These are phyloP conservation scores for Capsicum pubescens DNA, from an alignment of 257 asterid genomes.

Conservation along the genomic window DNA sequence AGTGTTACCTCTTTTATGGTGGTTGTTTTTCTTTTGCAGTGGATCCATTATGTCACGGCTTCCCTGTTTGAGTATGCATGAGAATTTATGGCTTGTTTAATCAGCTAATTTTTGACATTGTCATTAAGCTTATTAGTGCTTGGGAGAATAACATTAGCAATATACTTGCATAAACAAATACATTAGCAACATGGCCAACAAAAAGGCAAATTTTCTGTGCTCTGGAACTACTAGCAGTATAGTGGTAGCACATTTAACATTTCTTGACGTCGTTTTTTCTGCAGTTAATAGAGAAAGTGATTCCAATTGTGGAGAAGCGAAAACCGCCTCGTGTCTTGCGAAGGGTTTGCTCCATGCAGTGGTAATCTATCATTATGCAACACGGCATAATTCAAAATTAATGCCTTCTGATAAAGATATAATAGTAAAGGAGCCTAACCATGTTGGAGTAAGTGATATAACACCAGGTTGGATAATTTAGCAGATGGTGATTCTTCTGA, in stretches of 20 bases:
- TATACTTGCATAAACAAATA: not conserved
- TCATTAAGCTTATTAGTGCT: not conserved
- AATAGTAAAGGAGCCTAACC: not conserved
- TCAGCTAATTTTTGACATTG: not conserved
- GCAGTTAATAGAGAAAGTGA: conserved; percentile 84
- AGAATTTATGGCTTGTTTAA: not conserved
- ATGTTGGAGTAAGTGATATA: conserved; percentile 18
- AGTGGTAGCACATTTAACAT: not conserved
- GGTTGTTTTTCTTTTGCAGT: not conserved
- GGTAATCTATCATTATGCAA: conserved; percentile 40
- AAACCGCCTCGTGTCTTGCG: conserved; percentile 56
- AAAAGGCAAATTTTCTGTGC: not conserved
- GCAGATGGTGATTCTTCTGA: conserved; percentile 9
- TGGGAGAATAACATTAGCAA: not conserved
- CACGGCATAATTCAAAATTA: conserved; percentile 30
- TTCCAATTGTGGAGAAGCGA: conserved; percentile 77
- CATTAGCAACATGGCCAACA: not conserved
- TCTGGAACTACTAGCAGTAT: conserved; percentile 1
- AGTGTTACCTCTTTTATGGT: not conserved
- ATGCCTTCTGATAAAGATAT: conserved; percentile 29
- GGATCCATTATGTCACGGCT: not conserved
- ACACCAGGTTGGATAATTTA: not conserved
- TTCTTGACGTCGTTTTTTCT: conserved; percentile 23
- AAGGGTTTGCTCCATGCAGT: conserved; percentile 57
- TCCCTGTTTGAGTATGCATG: conserved; percentile 1